phyloP scores from a whole-genome alignment of 2,329 filamentous ascomycete genomes.

The Xylariaceae sp. region DNA sequence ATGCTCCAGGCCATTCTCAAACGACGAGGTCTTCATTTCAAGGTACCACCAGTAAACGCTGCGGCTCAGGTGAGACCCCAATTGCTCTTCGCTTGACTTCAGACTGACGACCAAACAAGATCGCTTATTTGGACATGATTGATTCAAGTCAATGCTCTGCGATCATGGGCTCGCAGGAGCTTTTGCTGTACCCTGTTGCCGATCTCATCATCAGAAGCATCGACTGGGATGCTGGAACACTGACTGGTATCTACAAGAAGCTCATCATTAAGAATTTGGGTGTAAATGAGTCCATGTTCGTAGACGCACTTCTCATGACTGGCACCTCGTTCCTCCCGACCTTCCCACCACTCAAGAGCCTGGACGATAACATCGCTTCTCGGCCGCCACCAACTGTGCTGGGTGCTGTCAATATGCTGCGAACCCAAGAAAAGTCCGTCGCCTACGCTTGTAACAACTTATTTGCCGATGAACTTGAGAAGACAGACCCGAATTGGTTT shows the following conservation, averaged over 20 bases:
- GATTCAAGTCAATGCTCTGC: slow-evolving; percentile 67
- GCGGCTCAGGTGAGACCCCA: slow-evolving; percentile 66
- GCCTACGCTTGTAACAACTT: slow-evolving; percentile 65
- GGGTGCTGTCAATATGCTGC: slow-evolving; percentile 75
- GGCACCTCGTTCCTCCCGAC: slow-evolving; percentile 76
- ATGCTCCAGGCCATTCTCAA: slow-evolving; percentile 72
- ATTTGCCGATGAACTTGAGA: slow-evolving; percentile 70
- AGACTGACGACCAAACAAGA: slow-evolving; percentile 42
- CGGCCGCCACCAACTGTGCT: slow-evolving; percentile 60
- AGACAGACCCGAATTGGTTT: slow-evolving; percentile 69
- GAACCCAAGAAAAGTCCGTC: slow-evolving; percentile 65
- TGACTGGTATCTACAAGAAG: slow-evolving; percentile 61
- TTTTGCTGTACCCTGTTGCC: slow-evolving; percentile 79
- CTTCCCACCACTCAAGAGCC: slow-evolving; percentile 72
- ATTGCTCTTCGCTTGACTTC: not conserved
- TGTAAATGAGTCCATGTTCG: slow-evolving; percentile 67
- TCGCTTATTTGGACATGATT: slow-evolving; percentile 71
- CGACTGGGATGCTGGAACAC: slow-evolving; percentile 65
- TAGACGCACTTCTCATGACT: slow-evolving; percentile 78
- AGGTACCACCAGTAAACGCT: slow-evolving; percentile 83
- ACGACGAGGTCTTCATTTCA: slow-evolving; percentile 66
- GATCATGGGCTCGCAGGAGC: slow-evolving; percentile 78
- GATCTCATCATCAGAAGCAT: slow-evolving; percentile 65
- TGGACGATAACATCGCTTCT: slow-evolving; percentile 48
- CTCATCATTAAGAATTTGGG: slow-evolving; percentile 65